Evolutionary conservation across 192 early-diverging fungal genomes (phyloP).

Genomic region (Helicostylum pulchrum): DNA sequence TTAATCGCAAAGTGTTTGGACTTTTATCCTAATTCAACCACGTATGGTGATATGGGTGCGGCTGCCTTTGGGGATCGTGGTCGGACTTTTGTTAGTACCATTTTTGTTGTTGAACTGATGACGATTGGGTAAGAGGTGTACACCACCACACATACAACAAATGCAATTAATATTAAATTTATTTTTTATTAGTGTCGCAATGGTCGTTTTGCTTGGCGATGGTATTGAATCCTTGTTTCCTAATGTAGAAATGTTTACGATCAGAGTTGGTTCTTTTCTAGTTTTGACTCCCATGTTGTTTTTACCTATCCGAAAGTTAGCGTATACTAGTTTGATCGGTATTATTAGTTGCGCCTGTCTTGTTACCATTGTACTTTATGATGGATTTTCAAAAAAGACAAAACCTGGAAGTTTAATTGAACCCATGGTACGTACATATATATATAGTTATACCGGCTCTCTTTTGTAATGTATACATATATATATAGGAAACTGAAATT

Average conservation of each 20-base stretch:
- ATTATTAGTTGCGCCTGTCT: constrained; percentile 51
- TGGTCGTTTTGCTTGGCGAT: constrained; percentile 40
- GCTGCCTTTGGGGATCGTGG: constrained; percentile 36
- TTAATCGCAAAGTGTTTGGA: constrained; percentile 45
- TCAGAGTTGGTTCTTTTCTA: constrained; percentile 49
- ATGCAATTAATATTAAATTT: background rate
- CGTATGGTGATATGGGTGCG: constrained; percentile 39
- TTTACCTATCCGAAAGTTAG: constrained; percentile 45
- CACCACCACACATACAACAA: too few species aligned
- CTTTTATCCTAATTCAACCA: constrained; percentile 18
- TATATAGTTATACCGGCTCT: background rate
- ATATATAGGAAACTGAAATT: constrained; percentile 15
- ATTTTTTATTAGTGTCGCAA: constrained; percentile 33
- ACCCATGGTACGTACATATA: constrained; percentile 34
- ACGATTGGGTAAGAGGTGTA: constrained; percentile 26
- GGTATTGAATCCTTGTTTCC: constrained; percentile 37
- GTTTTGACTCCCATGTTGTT: constrained; percentile 55
- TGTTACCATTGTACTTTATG: constrained; percentile 50
- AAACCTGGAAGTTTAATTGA: constrained; percentile 57
- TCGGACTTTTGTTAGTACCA: constrained; percentile 25
- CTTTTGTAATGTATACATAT: background rate
- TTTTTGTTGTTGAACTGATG: constrained; percentile 41
- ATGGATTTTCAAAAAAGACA: constrained; percentile 47
- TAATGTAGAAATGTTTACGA: constrained; percentile 18
- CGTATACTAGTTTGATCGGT: constrained; percentile 57